phyloP scores from a whole-genome alignment of 2,329 filamentous ascomycete genomes.

The Aspergillus bombycis region DNA sequence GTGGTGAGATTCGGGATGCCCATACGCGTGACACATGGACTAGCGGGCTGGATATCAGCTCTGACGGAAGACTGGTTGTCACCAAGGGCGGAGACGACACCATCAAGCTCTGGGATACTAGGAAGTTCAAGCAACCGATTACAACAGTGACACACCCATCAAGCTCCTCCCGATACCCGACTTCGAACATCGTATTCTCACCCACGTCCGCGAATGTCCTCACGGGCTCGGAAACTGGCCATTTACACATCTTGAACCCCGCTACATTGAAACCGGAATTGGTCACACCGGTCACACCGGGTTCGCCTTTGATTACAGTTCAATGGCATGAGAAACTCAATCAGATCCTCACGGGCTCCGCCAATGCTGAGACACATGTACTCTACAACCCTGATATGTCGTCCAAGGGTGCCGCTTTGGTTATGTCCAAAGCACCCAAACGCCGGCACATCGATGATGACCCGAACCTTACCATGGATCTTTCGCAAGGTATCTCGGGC shows the following conservation, averaged over 20 bases:
- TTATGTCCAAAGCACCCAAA: slow-evolving; percentile 93
- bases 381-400: slow-evolving; percentile 90
- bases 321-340: slow-evolving; percentile 95
- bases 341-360: slow-evolving; percentile 92
- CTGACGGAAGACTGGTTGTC: slow-evolving; percentile 86
- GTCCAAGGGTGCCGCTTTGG: slow-evolving; percentile 75
- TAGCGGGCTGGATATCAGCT: slow-evolving; percentile 84
- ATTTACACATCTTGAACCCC: slow-evolving; percentile 90
- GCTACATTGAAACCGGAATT: slow-evolving; percentile 85
- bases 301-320: slow-evolving; percentile 78
- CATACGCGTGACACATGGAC: slow-evolving; percentile 87
- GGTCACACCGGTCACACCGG: slow-evolving; percentile 85
- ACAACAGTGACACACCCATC: slow-evolving; percentile 78
- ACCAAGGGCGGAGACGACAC: slow-evolving; percentile 88
- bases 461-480: slow-evolving; percentile 80
- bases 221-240: slow-evolving; percentile 81
- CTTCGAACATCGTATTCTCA: slow-evolving; percentile 86
- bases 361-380: slow-evolving; percentile 85
- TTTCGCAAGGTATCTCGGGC: slow-evolving; percentile 76
- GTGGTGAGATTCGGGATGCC: slow-evolving; percentile 80
- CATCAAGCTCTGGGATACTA: slow-evolving; percentile 95
- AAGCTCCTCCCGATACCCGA: slow-evolving; percentile 80
- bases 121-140: slow-evolving; percentile 90
- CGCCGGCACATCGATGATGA: slow-evolving; percentile 95
- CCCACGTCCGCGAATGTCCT: slow-evolving; percentile 82